Evolutionary conservation across 768 basidiomycete species (phyloP).

Genomic region (Leccinum boreale): DNA sequence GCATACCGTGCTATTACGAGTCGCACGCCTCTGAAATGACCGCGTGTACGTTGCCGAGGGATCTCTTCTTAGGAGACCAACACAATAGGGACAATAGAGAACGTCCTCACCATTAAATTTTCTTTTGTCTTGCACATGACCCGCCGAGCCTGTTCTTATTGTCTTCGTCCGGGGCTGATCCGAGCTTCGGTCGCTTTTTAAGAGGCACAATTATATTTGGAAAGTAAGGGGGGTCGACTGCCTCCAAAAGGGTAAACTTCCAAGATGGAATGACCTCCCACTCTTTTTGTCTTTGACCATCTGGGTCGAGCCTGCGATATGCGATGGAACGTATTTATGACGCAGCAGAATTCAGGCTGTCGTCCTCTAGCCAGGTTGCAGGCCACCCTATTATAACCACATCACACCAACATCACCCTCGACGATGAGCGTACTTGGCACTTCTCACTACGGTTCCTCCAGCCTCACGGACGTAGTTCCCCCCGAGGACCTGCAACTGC

Average conservation of each 20-base stretch:
- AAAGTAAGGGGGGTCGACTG: constrained; percentile 1
- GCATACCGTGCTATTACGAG: constrained; percentile 5
- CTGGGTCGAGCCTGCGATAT: constrained; percentile 7
- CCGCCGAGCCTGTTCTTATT: constrained; percentile 19
- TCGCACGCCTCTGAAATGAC: not conserved
- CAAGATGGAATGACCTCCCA: not conserved
- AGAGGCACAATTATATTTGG: constrained; percentile 3
- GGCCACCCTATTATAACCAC: constrained; percentile 8
- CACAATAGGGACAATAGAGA: constrained; percentile 29
- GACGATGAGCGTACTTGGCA: constrained; percentile 15
- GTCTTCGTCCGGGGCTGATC: constrained; percentile 13
- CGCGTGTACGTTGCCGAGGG: not conserved
- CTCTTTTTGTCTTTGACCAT: constrained; percentile 33
- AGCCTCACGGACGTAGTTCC: constrained; percentile 6
- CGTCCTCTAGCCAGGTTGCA: constrained; percentile 8
- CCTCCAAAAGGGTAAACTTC: not conserved
- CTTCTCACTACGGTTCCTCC: not conserved
- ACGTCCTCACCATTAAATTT: constrained; percentile 5
- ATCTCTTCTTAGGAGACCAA: constrained; percentile 1
- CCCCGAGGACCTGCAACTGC: constrained; percentile 19
- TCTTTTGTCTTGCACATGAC: constrained; percentile 16
- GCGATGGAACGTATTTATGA: constrained; percentile 26
- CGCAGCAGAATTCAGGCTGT: not conserved
- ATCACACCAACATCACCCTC: not conserved
- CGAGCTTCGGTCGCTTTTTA: not conserved